Conservation (phyloP, 1,284 basidiomycete genomes). For the Bondarzewia mesenterica region DNA sequence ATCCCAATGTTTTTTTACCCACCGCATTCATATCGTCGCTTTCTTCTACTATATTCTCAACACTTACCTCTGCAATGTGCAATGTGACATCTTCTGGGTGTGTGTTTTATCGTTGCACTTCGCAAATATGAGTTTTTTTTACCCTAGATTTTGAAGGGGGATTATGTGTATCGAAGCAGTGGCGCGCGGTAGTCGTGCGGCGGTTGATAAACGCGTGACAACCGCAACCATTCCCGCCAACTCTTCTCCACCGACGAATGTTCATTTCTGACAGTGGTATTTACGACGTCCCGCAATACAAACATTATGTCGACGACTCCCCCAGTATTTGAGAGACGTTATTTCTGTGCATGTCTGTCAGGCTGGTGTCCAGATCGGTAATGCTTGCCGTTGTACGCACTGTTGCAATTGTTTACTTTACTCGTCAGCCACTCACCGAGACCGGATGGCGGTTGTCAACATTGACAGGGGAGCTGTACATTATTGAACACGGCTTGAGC, state of each 20-base stretch:
- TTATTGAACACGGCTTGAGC: conserved; percentile 93
- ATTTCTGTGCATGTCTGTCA: conserved; percentile 91
- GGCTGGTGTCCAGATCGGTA: conserved; percentile 93
- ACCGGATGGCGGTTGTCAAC: conserved; percentile 1
- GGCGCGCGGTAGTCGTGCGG: background rate
- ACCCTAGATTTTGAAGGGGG: too few relatives aligned
- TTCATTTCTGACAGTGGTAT: too few relatives aligned
- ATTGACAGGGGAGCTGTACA: conserved; percentile 88
- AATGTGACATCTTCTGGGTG: background rate
- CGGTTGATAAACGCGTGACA: background rate
- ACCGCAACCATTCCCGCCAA: background rate
- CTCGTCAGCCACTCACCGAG: background rate
- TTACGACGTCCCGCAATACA: background rate
- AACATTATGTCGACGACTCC: background rate
- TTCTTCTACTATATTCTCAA: background rate
- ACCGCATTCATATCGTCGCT: background rate
- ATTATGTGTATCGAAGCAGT: background rate
- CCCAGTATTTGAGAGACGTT: conserved; percentile 74
- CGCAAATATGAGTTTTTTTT: background rate
- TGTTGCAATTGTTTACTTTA: background rate
- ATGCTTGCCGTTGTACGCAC: conserved; percentile 82
- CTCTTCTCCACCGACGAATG: background rate
- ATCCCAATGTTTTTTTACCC: conserved; percentile 5
- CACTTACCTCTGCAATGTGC: conserved; percentile 4
- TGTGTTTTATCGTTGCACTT: background rate